Base-by-base conservation (phyloP, 2,329 filamentous ascomycete genomes). In the Tolypocladium tundrense region DNA sequence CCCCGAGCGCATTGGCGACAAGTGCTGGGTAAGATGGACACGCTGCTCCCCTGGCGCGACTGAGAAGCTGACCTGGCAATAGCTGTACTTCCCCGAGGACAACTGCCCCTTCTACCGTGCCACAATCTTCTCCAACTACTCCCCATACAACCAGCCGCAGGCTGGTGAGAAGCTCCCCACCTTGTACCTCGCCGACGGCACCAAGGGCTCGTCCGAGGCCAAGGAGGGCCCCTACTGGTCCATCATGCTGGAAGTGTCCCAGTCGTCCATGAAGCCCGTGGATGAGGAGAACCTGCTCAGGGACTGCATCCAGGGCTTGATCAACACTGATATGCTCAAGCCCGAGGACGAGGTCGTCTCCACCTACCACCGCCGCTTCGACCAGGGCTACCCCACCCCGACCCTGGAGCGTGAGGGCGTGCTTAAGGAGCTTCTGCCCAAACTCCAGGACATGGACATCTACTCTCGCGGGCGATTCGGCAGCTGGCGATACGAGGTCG, bases 41-140 rank as follows among this genome's bases (percentile, higher is more conserved):
- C 11, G 45, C 54, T 37, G 7, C 31, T 21, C 19, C 48, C 27
- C 10, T 53, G 10, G n/a, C 16, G 27, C 7, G 40, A 7, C 1
- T 21, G 24, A 48, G 45, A 45, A 48, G 16, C 51, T 56, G 54
- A 62, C 45, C 16, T 33, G 10, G 19, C 0, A 16, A 2, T 35
- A 88, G 87, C 82, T 99, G 65, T 99, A 99, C 85, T 99, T 97
- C 86, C 94, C 94, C 62, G 94, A 99, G 76, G 88, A 96, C 75
- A 88, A 99, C 83, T 97, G 91, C 81, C 91, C 91, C 72, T 99
- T 99, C 83, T 99, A 99, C 83, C 90, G 94, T 67, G 94, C 94
- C 70, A 99, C 94, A 71, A 97, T 99, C 79, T 99, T 99, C 85
- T 97, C 93, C 77, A 99, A 99, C 85, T 99, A 99, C 84, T 97